Evolutionary conservation across 2,329 filamentous ascomycete species (phyloP).

Genomic region (Colletotrichum sp.): DNA sequence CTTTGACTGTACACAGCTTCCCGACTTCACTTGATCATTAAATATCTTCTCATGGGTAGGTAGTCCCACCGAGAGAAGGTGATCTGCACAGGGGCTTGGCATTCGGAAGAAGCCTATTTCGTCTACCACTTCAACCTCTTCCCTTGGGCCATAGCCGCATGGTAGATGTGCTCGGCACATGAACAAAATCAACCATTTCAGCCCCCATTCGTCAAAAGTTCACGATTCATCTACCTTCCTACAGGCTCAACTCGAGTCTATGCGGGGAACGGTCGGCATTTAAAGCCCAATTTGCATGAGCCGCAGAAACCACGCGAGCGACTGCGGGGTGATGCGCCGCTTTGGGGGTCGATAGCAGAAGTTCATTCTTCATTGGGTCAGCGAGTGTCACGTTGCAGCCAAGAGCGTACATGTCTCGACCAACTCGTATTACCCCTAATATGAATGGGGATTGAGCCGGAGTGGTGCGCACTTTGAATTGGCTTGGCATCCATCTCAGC

Average conservation of each 20-base stretch:
- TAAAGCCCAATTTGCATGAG: neutral
- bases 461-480: neutral
- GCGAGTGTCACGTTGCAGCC: neutral
- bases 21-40: neutral
- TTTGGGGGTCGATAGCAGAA: neutral
- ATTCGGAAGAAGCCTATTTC: neutral
- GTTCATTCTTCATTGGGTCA: neutral
- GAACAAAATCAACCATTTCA: neutral
- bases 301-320: neutral
- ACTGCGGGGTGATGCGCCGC: neutral
- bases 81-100: neutral
- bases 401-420: neutral
- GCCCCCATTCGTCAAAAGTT: neutral
- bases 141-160: neutral
- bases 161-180: neutral
- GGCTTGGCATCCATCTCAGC: neutral
- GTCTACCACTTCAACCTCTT: neutral
- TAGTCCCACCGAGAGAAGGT: neutral
- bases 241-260: slow-evolving; percentile 3
- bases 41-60: neutral
- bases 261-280: neutral
- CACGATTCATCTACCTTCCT: neutral
- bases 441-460: neutral
- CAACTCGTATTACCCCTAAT: neutral
- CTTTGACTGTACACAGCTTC: neutral